Evolutionary conservation across 2,329 filamentous ascomycete genomes (phyloP).

Genomic region (Calonectria pseudoturangicola): DNA sequence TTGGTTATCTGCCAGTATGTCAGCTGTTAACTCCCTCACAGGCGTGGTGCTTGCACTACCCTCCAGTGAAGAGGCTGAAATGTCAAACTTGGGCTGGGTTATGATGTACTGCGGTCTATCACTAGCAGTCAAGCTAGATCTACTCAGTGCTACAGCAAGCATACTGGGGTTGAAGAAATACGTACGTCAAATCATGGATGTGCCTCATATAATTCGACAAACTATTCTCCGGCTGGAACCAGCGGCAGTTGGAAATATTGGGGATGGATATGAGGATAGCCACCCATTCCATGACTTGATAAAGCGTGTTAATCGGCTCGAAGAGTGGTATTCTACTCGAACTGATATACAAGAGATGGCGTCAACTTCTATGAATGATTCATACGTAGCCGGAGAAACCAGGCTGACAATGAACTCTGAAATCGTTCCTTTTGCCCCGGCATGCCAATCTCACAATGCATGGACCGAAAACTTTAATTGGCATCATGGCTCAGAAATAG

Average conservation of each 20-base stretch:
- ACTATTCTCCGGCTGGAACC: conserved; percentile 53
- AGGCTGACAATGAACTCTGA: not conserved
- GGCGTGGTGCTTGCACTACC: conserved; percentile 51
- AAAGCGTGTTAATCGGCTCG: conserved; percentile 40
- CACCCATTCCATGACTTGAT: conserved; percentile 51
- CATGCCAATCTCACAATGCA: conserved; percentile 14
- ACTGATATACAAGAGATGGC: not conserved
- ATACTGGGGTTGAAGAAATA: conserved; percentile 49
- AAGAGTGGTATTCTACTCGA: conserved; percentile 47
- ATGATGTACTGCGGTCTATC: conserved; percentile 57
- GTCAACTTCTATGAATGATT: conserved; percentile 1
- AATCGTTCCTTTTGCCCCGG: not conserved
- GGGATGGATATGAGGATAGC: conserved; percentile 12
- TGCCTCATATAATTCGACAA: conserved; percentile 54
- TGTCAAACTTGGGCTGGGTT: conserved; percentile 59
- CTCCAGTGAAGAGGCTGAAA: conserved; percentile 49
- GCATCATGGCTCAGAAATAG: conserved; percentile 37
- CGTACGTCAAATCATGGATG: conserved; percentile 53
- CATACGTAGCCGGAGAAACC: not conserved
- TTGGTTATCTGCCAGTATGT: conserved; percentile 57
- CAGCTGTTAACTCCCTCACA: conserved; percentile 51
- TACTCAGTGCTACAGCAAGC: conserved; percentile 48
- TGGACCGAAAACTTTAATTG: conserved; percentile 34
- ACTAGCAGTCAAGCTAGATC: conserved; percentile 54
- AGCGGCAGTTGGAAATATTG: conserved; percentile 27